phyloP scores from a whole-genome alignment of 345 rosid species.

The Rhizophora mangle region DNA sequence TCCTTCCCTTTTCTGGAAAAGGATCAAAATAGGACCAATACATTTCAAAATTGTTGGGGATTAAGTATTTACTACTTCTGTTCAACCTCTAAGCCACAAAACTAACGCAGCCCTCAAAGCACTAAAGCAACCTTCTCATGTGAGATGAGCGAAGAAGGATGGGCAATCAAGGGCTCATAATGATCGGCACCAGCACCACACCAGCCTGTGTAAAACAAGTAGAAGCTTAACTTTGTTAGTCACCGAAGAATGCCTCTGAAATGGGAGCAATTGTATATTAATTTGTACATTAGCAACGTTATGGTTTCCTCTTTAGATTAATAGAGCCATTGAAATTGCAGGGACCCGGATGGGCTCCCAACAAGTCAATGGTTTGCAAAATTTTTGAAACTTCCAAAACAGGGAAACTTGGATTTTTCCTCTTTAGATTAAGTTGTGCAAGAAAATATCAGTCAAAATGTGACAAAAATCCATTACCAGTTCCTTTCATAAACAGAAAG shows the following conservation, averaged over 20 bases:
- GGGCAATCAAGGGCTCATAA: constrained; percentile 86
- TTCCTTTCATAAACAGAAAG: constrained; percentile 97
- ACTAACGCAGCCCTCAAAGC: constrained; percentile 45
- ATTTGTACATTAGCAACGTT: no score
- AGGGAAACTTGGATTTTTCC: no score
- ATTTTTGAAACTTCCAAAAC: no score
- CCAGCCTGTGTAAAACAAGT: constrained; percentile 56
- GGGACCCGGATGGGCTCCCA: no score
- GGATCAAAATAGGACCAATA: not conserved
- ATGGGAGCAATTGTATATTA: no score
- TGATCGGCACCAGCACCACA: constrained; percentile 99
- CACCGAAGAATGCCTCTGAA: not conserved
- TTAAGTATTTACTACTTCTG: constrained; percentile 6
- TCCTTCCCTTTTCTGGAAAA: constrained; percentile 17
- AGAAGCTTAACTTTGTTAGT: not conserved
- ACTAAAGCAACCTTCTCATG: constrained; percentile 85
- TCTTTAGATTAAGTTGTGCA: no score
- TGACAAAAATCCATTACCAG: constrained; percentile 48
- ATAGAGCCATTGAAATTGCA: no score
- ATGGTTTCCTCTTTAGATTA: no score
- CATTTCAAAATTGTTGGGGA: not conserved
- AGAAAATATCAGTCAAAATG: no score
- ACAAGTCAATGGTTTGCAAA: no score
- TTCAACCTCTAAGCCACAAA: constrained; percentile 32
- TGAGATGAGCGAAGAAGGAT: constrained; percentile 56